Evolutionary conservation across 2,329 filamentous ascomycete species (phyloP).

Genomic region (Neofusicoccum laricinum): DNA sequence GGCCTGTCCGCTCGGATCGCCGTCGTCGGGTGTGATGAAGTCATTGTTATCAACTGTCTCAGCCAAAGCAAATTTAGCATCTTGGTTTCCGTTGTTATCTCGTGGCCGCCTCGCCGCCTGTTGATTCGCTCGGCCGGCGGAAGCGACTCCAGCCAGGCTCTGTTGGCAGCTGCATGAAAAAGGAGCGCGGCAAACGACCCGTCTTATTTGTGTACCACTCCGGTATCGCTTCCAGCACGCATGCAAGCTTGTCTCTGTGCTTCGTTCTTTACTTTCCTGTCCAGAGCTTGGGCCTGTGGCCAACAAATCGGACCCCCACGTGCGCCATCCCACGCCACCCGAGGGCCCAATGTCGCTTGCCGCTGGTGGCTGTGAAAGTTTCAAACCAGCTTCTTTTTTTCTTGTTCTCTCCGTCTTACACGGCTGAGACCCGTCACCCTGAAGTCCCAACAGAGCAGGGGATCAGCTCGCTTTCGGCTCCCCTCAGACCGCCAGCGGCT

Average conservation of each 20-base stretch:
- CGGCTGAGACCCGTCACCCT: no score
- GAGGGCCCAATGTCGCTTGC: slow-evolving; percentile 4
- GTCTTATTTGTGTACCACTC: background rate
- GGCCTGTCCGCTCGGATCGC: background rate
- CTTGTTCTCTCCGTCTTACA: background rate
- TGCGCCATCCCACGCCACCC: background rate
- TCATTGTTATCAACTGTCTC: background rate
- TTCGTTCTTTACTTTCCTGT: background rate
- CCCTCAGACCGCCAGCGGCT: no score
- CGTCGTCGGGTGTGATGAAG: background rate
- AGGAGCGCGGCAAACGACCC: background rate
- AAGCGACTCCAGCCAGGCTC: background rate
- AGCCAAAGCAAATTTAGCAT: background rate
- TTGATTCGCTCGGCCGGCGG: background rate
- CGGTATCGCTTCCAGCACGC: background rate
- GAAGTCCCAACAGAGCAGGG: no score
- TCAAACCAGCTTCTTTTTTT: background rate
- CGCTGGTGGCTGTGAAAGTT: slow-evolving; percentile 7
- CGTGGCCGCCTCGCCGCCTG: background rate
- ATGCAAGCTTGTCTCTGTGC: background rate
- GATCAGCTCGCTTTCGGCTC: no score
- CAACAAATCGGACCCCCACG: slow-evolving; percentile 1
- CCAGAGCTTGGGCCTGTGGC: background rate
- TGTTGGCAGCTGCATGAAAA: background rate
- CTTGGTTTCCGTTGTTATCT: background rate